Evolutionary conservation across 1,284 basidiomycete genomes (phyloP).

Genomic region (Leccinum huronense): DNA sequence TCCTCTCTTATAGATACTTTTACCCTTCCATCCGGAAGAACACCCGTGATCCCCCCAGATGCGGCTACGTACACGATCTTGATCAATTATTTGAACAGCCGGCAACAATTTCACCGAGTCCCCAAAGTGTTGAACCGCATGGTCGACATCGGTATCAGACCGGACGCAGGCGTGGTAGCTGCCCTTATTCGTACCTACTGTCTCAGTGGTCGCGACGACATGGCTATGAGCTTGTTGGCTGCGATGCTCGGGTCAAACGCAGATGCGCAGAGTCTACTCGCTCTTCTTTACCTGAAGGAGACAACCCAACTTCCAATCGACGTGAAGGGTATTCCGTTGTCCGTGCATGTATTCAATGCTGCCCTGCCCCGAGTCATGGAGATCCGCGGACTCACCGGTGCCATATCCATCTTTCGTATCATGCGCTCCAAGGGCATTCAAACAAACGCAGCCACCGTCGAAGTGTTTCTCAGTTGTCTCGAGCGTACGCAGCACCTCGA

Average conservation of each 20-base stretch:
- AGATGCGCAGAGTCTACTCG: constrained; percentile 26
- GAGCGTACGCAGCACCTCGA: constrained; percentile 40
- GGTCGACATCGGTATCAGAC: constrained; percentile 41
- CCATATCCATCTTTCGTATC: constrained; percentile 45
- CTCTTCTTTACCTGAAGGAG: constrained; percentile 25
- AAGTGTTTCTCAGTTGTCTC: constrained; percentile 54
- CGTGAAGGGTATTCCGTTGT: constrained; percentile 41
- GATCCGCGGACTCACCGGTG: constrained; percentile 46
- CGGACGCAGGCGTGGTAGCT: constrained; percentile 47
- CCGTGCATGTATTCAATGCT: constrained; percentile 56
- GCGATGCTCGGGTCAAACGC: constrained; percentile 40
- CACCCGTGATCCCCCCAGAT: constrained; percentile 42
- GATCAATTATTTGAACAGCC: constrained; percentile 54
- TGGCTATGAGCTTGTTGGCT: constrained; percentile 51
- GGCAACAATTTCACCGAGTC: constrained; percentile 46
- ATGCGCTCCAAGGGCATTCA: constrained; percentile 51
- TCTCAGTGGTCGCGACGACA: constrained; percentile 42
- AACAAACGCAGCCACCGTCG: constrained; percentile 52
- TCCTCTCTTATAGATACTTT: constrained; percentile 14
- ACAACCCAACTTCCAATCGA: constrained; percentile 31
- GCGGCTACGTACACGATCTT: constrained; percentile 63
- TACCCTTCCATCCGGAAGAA: constrained; percentile 8
- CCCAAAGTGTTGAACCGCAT: constrained; percentile 50
- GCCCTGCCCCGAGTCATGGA: constrained; percentile 50
- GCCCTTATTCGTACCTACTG: constrained; percentile 59